Base-by-base conservation (phyloP, 306 rosid species). In the Dryas octopetala region DNA sequence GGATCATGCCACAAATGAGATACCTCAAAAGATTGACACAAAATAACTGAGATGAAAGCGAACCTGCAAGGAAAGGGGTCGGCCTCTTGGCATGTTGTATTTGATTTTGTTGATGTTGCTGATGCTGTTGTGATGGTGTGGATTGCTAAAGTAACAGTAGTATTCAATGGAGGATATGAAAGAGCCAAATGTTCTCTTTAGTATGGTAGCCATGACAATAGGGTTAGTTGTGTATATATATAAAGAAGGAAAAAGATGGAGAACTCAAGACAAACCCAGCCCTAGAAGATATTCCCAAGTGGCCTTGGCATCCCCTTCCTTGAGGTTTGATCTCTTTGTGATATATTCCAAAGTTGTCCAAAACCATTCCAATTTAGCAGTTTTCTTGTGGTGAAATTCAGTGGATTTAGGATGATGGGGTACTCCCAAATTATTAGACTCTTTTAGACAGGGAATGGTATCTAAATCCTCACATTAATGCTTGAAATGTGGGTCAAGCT, bases 51-150 rank as follows among this genome's bases (percentile, higher is more conserved):
- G 32, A 43, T 10, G 66, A 74, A 76, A 74, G 73, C 74, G 53
- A 79, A 91, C 98, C 98, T 94, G 93, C 70, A 94, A 83, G 13
- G 98, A 88, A 77, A 91, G 84, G 1, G 96, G 96, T 48, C 88
- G 89, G 81, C 90, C 85, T 89, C 84, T 90, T 0, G 96, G 85
- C 97, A 94, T 93, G 67, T 82, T 89, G 79, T 82, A 45, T 81
- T 59, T 50, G 38, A 74, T 65, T 80, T 83, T 82, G 77, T 76
- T 68, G 74, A 49, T 16, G 74, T 32, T 75, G 81, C 63, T 9
- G 79, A 16, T 65, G 77, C 83, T 71, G 52, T 73, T 43, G 63
- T 62, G 70, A 61, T 44, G 68, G 50, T 49, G 66, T 15, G 62
- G 85, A 50, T 74, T 51, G 51, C 57, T 41, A 74, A 87, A 82